Percentiles rank a stretch among this genome's conserved stretches.
Conservation (phyloP, 2,329 filamentous ascomycete species). For the Tolypocladium cylindrosporum region DNA sequence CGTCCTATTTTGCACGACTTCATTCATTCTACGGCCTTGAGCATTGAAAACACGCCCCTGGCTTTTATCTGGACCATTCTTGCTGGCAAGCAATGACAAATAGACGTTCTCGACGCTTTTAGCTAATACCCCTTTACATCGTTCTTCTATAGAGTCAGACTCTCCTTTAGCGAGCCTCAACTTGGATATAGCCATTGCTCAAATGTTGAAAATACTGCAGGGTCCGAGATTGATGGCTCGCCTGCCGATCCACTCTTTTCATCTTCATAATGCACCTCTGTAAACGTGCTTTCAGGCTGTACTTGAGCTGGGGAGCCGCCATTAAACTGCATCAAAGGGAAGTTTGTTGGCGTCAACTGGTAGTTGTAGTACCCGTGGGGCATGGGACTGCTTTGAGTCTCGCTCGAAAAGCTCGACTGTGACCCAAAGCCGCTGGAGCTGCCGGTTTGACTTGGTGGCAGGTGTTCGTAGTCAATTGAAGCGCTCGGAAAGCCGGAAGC, state of each 20-base stretch:
- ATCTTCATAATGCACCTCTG: neutral
- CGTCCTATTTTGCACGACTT: neutral
- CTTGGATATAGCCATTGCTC: constrained; percentile 9
- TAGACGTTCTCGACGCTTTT: neutral
- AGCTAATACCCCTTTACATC: neutral
- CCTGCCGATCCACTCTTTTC: neutral
- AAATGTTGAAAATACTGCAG: constrained; percentile 6
- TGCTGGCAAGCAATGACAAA: constrained; percentile 1
- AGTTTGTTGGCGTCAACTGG: neutral
- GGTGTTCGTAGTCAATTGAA: neutral
- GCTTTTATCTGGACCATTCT: neutral
- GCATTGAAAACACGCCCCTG: neutral
- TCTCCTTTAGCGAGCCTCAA: neutral
- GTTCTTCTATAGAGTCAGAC: neutral
- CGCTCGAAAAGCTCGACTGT: constrained; percentile 2
- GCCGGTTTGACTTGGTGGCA: neutral
- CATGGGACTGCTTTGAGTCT: neutral
- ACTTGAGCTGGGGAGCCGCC: neutral
- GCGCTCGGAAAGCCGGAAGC: neutral
- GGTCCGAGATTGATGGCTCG: neutral
- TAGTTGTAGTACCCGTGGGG: neutral
- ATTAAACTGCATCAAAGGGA: neutral
- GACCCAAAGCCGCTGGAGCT: neutral
- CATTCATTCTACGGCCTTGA: neutral
- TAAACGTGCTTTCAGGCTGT: neutral